Evolutionary conservation across 1,284 basidiomycete genomes (phyloP).

Genomic region (Sporisorium iseilematis-ciliati): DNA sequence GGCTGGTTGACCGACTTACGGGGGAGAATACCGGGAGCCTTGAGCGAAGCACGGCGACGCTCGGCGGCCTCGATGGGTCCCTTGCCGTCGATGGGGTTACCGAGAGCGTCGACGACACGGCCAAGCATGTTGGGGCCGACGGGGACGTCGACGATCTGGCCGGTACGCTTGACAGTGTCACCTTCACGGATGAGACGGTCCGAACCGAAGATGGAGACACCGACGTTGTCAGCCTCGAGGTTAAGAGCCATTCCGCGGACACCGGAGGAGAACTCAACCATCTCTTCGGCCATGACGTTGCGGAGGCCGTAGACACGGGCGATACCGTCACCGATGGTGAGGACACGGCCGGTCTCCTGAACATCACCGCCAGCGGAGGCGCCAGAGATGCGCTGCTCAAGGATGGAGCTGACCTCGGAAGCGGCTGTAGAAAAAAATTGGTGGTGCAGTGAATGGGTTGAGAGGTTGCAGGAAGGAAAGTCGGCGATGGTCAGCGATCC

Average conservation of each 20-base stretch:
- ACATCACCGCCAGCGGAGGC: constrained; percentile 89
- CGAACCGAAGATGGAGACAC: constrained; percentile 99
- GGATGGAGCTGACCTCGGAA: constrained; percentile 98
- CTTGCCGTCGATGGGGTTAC: constrained; percentile 99
- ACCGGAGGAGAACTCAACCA: constrained; percentile 99
- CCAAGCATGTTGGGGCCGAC: constrained; percentile 96
- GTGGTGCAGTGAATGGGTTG: background rate
- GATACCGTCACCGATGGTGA: constrained; percentile 99
- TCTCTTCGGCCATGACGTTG: constrained; percentile 94
- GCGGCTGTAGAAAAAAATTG: constrained; percentile 77
- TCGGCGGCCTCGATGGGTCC: constrained; percentile 92
- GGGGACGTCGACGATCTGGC: constrained; percentile 99
- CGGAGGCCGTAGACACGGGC: constrained; percentile 92
- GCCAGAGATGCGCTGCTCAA: constrained; percentile 97
- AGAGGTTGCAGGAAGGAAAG: background rate
- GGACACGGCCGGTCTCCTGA: constrained; percentile 97
- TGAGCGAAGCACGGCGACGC: constrained; percentile 95
- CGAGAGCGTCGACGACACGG: constrained; percentile 98
- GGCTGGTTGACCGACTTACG: constrained; percentile 99
- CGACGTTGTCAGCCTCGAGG: constrained; percentile 99
- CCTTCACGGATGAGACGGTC: constrained; percentile 99
- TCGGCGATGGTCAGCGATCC: background rate
- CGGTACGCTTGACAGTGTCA: constrained; percentile 99
- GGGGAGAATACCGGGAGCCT: constrained; percentile 98
- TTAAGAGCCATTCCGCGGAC: constrained; percentile 92